A percentile compares a stretch with the other conserved stretches of the same genome.
Conservation (phyloP, 257 asterid species). For the Fraxinus cuspidata region DNA sequence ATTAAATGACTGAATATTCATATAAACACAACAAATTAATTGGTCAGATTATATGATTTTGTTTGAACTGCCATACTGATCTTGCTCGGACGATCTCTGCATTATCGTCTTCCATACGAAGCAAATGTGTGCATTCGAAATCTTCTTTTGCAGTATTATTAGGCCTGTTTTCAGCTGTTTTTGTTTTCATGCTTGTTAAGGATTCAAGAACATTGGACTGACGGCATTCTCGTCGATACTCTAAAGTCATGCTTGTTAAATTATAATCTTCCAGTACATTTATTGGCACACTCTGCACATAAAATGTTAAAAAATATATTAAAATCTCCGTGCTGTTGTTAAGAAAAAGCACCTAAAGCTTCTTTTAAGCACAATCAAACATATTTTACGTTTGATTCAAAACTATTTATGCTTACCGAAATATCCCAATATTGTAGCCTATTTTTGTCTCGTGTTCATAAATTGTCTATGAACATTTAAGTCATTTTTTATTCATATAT, state of each 20-base stretch:
- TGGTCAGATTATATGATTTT: conserved; percentile 18
- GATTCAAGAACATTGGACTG: conserved; percentile 67
- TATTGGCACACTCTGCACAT: conserved; percentile 67
- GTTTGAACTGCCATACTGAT: conserved; percentile 63
- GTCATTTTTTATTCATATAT: no score
- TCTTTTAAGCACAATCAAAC: no score
- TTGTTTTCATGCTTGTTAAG: conserved; percentile 49
- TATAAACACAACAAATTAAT: not conserved
- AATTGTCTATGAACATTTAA: no score
- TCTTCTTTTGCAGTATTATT: conserved; percentile 10
- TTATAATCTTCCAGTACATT: conserved; percentile 60
- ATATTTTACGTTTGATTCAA: no score
- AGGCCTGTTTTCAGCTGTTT: not conserved
- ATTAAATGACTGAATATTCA: not conserved
- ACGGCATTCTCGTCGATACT: conserved; percentile 73
- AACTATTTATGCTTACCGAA: no score
- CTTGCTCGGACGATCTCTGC: conserved; percentile 83
- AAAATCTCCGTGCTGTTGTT: not conserved
- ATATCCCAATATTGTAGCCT: no score
- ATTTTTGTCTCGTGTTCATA: no score
- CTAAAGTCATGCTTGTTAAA: conserved; percentile 62
- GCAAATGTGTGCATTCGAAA: conserved; percentile 69
- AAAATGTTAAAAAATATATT: not conserved
- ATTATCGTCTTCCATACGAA: conserved; percentile 71
- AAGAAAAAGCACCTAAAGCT: no score